phyloP scores from a whole-genome alignment of 495 filamentous ascomycete species.

The Poronia punctata region DNA sequence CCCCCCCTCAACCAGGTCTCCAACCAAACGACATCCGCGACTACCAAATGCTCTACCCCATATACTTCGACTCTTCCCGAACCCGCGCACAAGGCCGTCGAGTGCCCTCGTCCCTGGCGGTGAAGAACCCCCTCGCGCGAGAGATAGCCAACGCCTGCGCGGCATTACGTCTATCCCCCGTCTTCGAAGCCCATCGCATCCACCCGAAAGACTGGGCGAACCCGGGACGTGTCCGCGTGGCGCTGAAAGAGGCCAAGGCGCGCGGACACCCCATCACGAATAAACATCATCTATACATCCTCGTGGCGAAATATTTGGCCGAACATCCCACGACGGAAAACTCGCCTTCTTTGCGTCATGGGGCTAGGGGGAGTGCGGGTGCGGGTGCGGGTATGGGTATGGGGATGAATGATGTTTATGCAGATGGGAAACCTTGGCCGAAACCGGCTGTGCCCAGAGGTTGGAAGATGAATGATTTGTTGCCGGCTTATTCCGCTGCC shows the following conservation, averaged over 20 bases:
- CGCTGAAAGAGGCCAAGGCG: conserved; percentile 50
- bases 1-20: conserved; percentile 22
- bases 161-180: conserved; percentile 60
- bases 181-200: conserved; percentile 83
- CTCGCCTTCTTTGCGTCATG: conserved; percentile 53
- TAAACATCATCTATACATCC: conserved; percentile 81
- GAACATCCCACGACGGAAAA: conserved; percentile 65
- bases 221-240: conserved; percentile 78
- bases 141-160: conserved; percentile 84
- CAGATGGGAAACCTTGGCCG: conserved; percentile 41
- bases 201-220: conserved; percentile 98
- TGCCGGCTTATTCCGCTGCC: conserved; percentile 82
- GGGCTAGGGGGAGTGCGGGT: conserved; percentile 47
- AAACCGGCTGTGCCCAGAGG: conserved; percentile 74
- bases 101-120: conserved; percentile 62
- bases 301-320: conserved; percentile 66
- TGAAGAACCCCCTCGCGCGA: conserved; percentile 78
- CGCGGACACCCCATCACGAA: conserved; percentile 52
- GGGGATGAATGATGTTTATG: conserved; percentile 49
- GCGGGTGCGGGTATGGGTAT: conserved; percentile 45
- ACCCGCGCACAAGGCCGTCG: conserved; percentile 71
- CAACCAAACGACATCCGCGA: conserved; percentile 45
- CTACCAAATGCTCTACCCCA: conserved; percentile 85
- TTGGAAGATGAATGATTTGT: conserved; percentile 80
- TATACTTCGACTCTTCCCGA: conserved; percentile 83